A percentile compares a stretch with the other conserved stretches of the same genome.
phyloP scores from a whole-genome alignment of 371 early-diverging fungal species.

The Mucor velutinosus region DNA sequence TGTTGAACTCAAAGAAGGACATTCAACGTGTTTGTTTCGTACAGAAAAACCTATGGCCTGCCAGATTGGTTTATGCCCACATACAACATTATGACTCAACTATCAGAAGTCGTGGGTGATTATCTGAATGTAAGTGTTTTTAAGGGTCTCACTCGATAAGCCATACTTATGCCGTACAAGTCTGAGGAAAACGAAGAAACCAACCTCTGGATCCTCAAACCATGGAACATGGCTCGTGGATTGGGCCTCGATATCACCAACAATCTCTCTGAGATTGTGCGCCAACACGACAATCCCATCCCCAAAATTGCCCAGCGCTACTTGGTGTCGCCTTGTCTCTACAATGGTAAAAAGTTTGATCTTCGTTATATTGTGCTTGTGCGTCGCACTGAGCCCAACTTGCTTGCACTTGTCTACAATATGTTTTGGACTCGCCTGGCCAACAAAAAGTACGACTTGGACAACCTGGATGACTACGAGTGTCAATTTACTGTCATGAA shows the following conservation, averaged over 20 bases:
- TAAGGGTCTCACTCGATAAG: not conserved
- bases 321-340: constrained; percentile 55
- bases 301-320: constrained; percentile 61
- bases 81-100: constrained; percentile 51
- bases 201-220: constrained; percentile 62
- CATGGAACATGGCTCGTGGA: constrained; percentile 61
- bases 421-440: constrained; percentile 68
- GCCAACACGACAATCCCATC: constrained; percentile 50
- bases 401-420: constrained; percentile 52
- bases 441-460: constrained; percentile 50
- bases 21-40: not conserved
- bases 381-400: constrained; percentile 42
- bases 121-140: constrained; percentile 33
- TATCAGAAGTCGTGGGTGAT: constrained; percentile 55
- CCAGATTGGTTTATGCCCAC: constrained; percentile 55
- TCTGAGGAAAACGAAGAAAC: constrained; percentile 35
- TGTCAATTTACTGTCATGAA: constrained; percentile 65
- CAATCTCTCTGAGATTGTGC: constrained; percentile 50
- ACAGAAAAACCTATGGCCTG: constrained; percentile 46
- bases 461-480: constrained; percentile 59
- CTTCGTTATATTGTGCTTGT: constrained; percentile 61
- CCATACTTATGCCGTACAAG: not conserved
- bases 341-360: constrained; percentile 64
- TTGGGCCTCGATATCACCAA: constrained; percentile 45
- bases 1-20: not conserved